Evolutionary conservation across 1,284 basidiomycete species (phyloP).

Genomic region (Ustilago xerochloae): DNA sequence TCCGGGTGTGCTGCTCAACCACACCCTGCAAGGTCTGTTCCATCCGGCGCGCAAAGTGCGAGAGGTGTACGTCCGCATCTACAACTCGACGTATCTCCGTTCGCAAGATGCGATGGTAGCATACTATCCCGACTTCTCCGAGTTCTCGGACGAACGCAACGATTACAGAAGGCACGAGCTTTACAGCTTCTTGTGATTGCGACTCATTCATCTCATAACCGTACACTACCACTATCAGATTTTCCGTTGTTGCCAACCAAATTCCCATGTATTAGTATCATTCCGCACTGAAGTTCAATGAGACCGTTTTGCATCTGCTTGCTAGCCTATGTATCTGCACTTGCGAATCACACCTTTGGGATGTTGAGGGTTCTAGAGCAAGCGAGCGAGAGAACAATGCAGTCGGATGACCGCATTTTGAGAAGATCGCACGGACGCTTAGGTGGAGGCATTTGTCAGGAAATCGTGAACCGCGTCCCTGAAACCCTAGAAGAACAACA

Average conservation of each 20-base stretch:
- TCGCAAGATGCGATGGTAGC: slow-evolving; percentile 89
- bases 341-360: no score
- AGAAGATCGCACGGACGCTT: neutral
- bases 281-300: no score
- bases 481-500: slow-evolving; percentile 2
- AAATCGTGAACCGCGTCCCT: neutral
- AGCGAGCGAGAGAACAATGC: neutral
- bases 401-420: neutral
- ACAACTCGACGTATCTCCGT: slow-evolving; percentile 78
- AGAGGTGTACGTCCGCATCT: slow-evolving; percentile 86
- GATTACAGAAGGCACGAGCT: slow-evolving; percentile 64
- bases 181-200: slow-evolving; percentile 30
- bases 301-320: neutral
- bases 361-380: neutral
- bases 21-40: slow-evolving; percentile 71
- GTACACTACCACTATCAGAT: neutral
- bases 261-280: no score
- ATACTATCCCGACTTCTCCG: slow-evolving; percentile 78
- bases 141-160: slow-evolving; percentile 60
- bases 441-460: slow-evolving; percentile 7
- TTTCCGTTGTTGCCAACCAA: no score
- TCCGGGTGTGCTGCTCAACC: slow-evolving; percentile 89
- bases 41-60: slow-evolving; percentile 91
- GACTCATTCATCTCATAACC: neutral
- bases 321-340: no score